Evolutionary conservation across 768 basidiomycete species (phyloP).

Genomic region (Lepiota venenata): DNA sequence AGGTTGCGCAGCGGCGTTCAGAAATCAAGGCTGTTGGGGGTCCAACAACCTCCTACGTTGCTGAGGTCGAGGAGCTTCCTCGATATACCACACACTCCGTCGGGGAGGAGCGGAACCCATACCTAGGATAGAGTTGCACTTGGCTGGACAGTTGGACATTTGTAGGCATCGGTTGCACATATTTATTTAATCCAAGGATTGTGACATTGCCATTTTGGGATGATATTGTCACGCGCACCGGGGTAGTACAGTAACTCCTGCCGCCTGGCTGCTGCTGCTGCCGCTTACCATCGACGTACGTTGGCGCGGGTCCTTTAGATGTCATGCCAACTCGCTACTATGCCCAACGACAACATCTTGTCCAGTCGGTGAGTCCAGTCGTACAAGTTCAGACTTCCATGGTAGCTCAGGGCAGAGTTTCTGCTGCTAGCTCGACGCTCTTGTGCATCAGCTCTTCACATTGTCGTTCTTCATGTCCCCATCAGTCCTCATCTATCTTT

Average conservation of each 20-base stretch:
- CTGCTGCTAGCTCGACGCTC: slow-evolving; percentile 54
- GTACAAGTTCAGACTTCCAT: slow-evolving; percentile 3
- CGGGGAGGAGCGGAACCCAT: not conserved
- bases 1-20: slow-evolving; percentile 11
- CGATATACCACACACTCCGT: not conserved
- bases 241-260: not conserved
- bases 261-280: not conserved
- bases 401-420: slow-evolving; percentile 10
- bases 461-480: slow-evolving; percentile 79
- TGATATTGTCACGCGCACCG: too few relatives aligned
- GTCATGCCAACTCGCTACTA: slow-evolving; percentile 61
- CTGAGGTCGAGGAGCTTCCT: slow-evolving; percentile 3
- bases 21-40: slow-evolving; percentile 12
- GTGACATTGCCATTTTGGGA: too few relatives aligned
- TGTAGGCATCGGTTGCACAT: not conserved
- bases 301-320: slow-evolving; percentile 22
- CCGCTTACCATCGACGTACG: not conserved
- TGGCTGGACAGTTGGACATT: not conserved
- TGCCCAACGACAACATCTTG: slow-evolving; percentile 69
- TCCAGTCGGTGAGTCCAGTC: slow-evolving; percentile 51
- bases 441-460: slow-evolving; percentile 71
- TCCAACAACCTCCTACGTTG: not conserved
- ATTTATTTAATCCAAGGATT: not conserved
- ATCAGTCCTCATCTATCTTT: slow-evolving; percentile 51
- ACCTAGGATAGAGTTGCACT: not conserved